Conservation (phyloP, 805 yeast genomes). For the Metschnikowia continentalis region DNA sequence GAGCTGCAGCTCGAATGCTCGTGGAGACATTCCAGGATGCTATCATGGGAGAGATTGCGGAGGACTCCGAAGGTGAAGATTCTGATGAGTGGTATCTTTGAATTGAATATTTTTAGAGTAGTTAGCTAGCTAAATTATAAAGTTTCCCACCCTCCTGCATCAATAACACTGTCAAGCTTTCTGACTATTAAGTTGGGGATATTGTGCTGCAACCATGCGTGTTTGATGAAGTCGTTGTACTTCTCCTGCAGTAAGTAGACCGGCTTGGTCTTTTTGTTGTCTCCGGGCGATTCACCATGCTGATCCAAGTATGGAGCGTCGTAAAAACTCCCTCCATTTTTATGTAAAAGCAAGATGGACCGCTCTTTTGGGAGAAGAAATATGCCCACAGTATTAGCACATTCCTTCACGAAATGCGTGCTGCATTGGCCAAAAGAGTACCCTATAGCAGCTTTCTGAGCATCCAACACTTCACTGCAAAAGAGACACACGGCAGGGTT, state of each 20-base stretch:
- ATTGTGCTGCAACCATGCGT: constrained; percentile 76
- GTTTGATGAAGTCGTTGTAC: constrained; percentile 62
- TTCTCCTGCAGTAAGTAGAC: constrained; percentile 57
- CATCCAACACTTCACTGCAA: constrained; percentile 66
- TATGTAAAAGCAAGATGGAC: constrained; percentile 57
- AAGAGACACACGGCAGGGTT: constrained; percentile 87
- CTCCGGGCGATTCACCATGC: constrained; percentile 83
- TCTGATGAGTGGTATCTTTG: constrained; percentile 3
- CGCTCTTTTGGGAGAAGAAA: constrained; percentile 70
- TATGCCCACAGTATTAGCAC: constrained; percentile 64
- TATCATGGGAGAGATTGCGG: neutral
- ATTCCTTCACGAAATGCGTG: constrained; percentile 59
- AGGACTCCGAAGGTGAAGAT: constrained; percentile 4
- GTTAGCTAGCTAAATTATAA: constrained; percentile 33
- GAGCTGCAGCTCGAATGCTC: neutral
- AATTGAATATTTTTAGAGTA: neutral
- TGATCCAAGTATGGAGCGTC: constrained; percentile 80
- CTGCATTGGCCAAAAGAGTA: constrained; percentile 73
- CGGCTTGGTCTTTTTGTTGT: constrained; percentile 66
- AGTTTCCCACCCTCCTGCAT: constrained; percentile 96
- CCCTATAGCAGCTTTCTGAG: constrained; percentile 60
- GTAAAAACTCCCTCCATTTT: constrained; percentile 77
- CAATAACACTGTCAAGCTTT: constrained; percentile 70
- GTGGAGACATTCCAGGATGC: constrained; percentile 2
- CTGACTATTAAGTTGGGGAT: constrained; percentile 74